phyloP scores from a whole-genome alignment of 2,329 filamentous ascomycete genomes.

The Emmonsiellopsis sp. region DNA sequence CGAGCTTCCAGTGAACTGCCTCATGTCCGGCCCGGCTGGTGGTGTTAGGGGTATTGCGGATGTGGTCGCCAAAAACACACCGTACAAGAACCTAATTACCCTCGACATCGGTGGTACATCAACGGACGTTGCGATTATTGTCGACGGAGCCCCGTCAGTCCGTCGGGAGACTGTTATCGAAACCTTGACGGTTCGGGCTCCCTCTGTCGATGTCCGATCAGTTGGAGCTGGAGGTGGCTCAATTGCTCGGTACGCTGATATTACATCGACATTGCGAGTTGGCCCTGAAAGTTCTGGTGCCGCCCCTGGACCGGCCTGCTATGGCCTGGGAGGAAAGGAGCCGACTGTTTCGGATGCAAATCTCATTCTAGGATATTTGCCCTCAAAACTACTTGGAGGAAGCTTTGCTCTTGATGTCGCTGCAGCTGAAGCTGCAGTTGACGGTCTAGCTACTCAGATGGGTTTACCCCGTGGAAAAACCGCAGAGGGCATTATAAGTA shows the following conservation, averaged over 20 bases:
- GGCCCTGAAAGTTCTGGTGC: constrained; percentile 44
- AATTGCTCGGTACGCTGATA: constrained; percentile 39
- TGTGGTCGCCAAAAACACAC: constrained; percentile 36
- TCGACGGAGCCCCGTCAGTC: constrained; percentile 34
- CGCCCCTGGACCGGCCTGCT: constrained; percentile 41
- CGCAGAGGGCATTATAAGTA: constrained; percentile 41
- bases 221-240: constrained; percentile 44
- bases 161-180: constrained; percentile 40
- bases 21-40: constrained; percentile 44
- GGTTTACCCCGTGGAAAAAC: constrained; percentile 33
- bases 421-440: constrained; percentile 34
- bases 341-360: constrained; percentile 45
- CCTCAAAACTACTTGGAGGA: constrained; percentile 38
- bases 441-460: constrained; percentile 39
- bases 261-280: constrained; percentile 42
- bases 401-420: constrained; percentile 37
- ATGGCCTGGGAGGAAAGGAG: constrained; percentile 22
- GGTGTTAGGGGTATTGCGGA: constrained; percentile 43
- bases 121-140: constrained; percentile 41
- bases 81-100: constrained; percentile 42
- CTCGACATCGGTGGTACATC: constrained; percentile 46
- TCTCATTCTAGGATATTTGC: constrained; percentile 40
- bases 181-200: constrained; percentile 36
- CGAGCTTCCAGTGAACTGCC: constrained; percentile 40
- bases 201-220: constrained; percentile 41